A percentile compares a stretch with the other conserved stretches of the same genome.
Evolutionary conservation across 2,329 filamentous ascomycete genomes (phyloP).

Genomic region (Dactylonectria estremocensis): DNA sequence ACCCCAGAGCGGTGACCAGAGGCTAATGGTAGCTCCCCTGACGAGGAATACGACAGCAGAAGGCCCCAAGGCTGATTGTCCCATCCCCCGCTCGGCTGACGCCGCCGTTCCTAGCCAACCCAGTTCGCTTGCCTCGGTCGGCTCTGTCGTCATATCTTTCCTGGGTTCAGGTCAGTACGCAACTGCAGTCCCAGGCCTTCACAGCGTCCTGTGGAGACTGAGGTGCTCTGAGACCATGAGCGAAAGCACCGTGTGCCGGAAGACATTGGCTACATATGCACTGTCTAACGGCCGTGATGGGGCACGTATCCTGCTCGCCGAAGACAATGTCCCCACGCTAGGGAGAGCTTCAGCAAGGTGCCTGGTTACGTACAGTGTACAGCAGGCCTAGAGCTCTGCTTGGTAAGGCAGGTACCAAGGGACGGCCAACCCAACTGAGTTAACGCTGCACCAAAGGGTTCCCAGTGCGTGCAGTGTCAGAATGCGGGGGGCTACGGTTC

Average conservation of each 20-base stretch:
- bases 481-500: conserved; percentile 47
- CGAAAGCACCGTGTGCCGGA: conserved; percentile 24
- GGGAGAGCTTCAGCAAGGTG: conserved; percentile 29
- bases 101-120: conserved; percentile 25
- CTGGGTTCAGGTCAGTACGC: too few relatives aligned
- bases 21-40: conserved; percentile 6
- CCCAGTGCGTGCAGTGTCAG: conserved; percentile 35
- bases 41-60: neutral
- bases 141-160: too few relatives aligned
- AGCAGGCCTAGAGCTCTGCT: conserved; percentile 4
- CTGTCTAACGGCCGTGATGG: conserved; percentile 27
- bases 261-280: conserved; percentile 5
- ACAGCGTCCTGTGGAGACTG: neutral
- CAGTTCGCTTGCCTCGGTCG: conserved; percentile 10
- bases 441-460: conserved; percentile 5
- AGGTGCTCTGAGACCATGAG: conserved; percentile 6
- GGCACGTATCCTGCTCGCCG: conserved; percentile 28
- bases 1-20: neutral
- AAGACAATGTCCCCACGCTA: conserved; percentile 1
- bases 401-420: conserved; percentile 1
- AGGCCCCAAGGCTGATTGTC: conserved; percentile 25
- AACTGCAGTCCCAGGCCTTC: too few relatives aligned
- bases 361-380: conserved; percentile 27
- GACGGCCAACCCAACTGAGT: conserved; percentile 8
- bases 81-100: conserved; percentile 32